phyloP scores from a whole-genome alignment of 352 stramenopile genomes.

The Discostella stelligera region DNA sequence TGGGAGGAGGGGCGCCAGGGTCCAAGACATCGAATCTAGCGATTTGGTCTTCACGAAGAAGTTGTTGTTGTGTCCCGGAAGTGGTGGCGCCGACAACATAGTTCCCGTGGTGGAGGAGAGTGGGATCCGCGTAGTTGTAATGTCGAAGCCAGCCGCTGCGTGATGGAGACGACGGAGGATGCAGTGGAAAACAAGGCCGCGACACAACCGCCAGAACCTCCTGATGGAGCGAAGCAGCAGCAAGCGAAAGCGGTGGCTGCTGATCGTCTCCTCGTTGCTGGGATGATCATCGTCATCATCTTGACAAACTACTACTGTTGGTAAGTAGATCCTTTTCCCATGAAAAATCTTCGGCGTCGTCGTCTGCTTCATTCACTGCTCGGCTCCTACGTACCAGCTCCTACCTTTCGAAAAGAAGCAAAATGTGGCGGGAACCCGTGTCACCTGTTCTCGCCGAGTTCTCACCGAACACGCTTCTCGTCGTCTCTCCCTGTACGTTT shows the following conservation, averaged over 20 bases:
- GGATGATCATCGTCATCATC: background rate
- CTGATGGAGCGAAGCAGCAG: slow-evolving; percentile 19
- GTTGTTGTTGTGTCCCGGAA: background rate
- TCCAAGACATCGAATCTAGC: slow-evolving; percentile 54
- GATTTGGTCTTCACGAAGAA: background rate
- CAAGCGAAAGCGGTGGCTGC: slow-evolving; percentile 10
- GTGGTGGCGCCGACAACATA: too few relatives aligned
- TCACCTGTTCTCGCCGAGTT: too few relatives aligned
- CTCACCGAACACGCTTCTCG: too few relatives aligned
- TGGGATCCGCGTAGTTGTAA: slow-evolving; percentile 54
- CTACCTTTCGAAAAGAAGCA: too few relatives aligned
- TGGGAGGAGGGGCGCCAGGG: slow-evolving; percentile 51
- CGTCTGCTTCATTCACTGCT: too few relatives aligned
- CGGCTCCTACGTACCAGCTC: too few relatives aligned
- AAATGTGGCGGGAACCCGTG: too few relatives aligned
- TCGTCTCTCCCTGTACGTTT: too few relatives aligned
- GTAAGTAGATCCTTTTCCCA: too few relatives aligned
- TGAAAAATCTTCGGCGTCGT: too few relatives aligned
- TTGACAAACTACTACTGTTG: too few relatives aligned
- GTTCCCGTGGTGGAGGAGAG: too few relatives aligned
- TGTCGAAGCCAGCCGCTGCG: slow-evolving; percentile 8
- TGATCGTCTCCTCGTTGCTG: background rate
- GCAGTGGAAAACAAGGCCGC: slow-evolving; percentile 16
- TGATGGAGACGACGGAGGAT: slow-evolving; percentile 7
- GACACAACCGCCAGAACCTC: background rate